These are phyloP conservation scores for Rheum nobile DNA, from an alignment of 148 eudicot species.

Conservation along the genomic window DNA sequence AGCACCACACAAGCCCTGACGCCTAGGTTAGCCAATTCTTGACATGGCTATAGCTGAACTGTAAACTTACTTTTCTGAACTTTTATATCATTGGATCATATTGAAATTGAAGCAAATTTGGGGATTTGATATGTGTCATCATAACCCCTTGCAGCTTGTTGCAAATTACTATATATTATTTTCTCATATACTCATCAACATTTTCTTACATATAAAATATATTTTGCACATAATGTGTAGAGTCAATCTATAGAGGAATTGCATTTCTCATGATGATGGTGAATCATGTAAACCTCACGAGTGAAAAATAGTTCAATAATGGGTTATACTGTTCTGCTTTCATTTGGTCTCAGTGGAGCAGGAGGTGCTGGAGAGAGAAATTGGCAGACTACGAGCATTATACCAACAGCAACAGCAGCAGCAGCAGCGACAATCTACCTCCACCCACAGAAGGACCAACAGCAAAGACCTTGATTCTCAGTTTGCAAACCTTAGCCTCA, in stretches of 20 bases:
- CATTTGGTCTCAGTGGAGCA: slow-evolving; percentile 43
- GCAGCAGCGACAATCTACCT: slow-evolving; percentile 18
- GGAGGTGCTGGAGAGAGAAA: slow-evolving; percentile 51
- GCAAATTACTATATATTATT: neutral
- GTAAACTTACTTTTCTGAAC: neutral
- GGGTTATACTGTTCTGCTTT: neutral
- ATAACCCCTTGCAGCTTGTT: neutral
- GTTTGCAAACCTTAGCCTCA: slow-evolving; percentile 39
- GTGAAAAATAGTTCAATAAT: neutral
- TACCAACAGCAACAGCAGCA: slow-evolving; percentile 35
- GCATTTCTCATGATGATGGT: neutral
- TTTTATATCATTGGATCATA: neutral
- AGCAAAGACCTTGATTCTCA: slow-evolving; percentile 56
- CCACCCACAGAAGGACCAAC: slow-evolving; percentile 37
- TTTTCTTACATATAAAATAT: neutral
- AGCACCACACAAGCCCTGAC: neutral
- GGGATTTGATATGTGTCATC: neutral
- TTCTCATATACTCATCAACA: neutral
- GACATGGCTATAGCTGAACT: neutral
- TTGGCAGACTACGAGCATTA: slow-evolving; percentile 39
- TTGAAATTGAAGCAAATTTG: no score
- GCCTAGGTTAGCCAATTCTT: neutral
- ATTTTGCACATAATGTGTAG: neutral
- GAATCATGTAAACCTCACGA: neutral
- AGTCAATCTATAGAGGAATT: neutral